These are phyloP conservation scores for Mycena rosella DNA, from an alignment of 768 basidiomycete species.

Conservation along the genomic window DNA sequence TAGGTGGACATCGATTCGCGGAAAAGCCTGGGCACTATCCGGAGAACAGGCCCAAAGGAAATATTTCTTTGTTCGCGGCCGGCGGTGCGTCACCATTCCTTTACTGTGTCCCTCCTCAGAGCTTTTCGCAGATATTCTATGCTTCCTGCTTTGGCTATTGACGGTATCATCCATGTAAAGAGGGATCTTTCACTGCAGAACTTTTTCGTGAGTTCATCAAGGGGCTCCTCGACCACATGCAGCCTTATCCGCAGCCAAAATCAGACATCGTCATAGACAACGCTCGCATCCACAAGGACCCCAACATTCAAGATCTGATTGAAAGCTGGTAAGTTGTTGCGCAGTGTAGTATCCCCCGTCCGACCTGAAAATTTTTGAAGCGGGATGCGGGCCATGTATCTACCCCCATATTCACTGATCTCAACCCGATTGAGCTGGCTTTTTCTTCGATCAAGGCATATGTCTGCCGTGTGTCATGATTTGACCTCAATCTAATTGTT, in stretches of 20 bases:
- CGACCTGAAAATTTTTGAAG: background rate
- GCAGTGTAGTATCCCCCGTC: background rate
- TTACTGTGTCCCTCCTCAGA: background rate
- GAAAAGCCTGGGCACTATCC: slow-evolving; percentile 44
- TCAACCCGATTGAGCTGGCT: slow-evolving; percentile 20
- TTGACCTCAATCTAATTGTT: too few species aligned
- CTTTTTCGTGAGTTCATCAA: slow-evolving; percentile 49
- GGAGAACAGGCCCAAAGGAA: slow-evolving; percentile 38
- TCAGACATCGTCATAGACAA: slow-evolving; percentile 57
- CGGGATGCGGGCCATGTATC: slow-evolving; percentile 12
- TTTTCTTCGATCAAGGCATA: slow-evolving; percentile 24
- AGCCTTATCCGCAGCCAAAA: slow-evolving; percentile 49
- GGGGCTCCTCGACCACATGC: slow-evolving; percentile 51
- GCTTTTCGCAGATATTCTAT: slow-evolving; percentile 45
- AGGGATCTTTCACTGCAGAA: slow-evolving; percentile 44
- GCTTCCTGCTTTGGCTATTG: slow-evolving; percentile 50
- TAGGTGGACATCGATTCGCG: slow-evolving; percentile 37
- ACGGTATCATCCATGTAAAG: slow-evolving; percentile 49
- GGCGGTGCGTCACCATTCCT: slow-evolving; percentile 30
- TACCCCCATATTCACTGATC: slow-evolving; percentile 14
- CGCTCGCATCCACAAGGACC: too few species aligned
- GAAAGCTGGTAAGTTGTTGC: slow-evolving; percentile 42
- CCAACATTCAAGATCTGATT: slow-evolving; percentile 43
- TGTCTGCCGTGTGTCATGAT: background rate
- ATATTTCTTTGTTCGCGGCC: slow-evolving; percentile 45